Percentiles rank a stretch among this genome's conserved stretches.
phyloP scores from a whole-genome alignment of 352 stramenopile species.

The Globisporangium spiculum region DNA sequence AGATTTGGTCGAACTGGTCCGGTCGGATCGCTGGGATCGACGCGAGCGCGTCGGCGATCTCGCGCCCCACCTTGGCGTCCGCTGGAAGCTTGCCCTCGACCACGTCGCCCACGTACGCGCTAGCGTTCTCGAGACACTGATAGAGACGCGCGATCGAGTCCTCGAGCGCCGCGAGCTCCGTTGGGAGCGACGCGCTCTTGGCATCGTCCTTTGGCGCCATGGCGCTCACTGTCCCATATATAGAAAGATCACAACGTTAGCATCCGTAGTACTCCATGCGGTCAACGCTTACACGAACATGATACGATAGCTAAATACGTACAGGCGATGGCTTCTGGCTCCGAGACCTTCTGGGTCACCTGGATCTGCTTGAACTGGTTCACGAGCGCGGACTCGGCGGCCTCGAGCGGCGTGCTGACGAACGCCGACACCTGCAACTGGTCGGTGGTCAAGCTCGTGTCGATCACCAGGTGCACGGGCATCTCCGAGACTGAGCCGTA shows the following conservation, averaged over 20 bases:
- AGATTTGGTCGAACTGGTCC: conserved; percentile 96
- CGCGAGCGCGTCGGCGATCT: conserved; percentile 93
- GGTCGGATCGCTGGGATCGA: conserved; percentile 91
- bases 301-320: conserved; percentile 32
- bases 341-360: conserved; percentile 88
- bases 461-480: conserved; percentile 94
- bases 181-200: conserved; percentile 50
- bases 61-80: conserved; percentile 87
- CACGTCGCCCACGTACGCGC: conserved; percentile 90
- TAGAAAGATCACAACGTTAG: conserved; percentile 4
- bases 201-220: conserved; percentile 58
- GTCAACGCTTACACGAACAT: background rate
- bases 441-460: conserved; percentile 85
- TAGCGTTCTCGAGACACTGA: conserved; percentile 87
- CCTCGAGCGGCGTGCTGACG: conserved; percentile 84
- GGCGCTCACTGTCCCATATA: conserved; percentile 45
- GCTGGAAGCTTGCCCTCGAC: conserved; percentile 73
- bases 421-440: conserved; percentile 91
- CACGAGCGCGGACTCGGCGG: conserved; percentile 88
- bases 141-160: conserved; percentile 89
- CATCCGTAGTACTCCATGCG: background rate
- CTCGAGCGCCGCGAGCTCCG: conserved; percentile 71
- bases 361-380: conserved; percentile 94
- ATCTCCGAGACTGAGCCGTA: conserved; percentile 93
- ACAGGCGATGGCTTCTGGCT: conserved; percentile 93